Conservation (phyloP, 2,329 filamentous ascomycete genomes). For the Cadophora luteo-olivacea region DNA sequence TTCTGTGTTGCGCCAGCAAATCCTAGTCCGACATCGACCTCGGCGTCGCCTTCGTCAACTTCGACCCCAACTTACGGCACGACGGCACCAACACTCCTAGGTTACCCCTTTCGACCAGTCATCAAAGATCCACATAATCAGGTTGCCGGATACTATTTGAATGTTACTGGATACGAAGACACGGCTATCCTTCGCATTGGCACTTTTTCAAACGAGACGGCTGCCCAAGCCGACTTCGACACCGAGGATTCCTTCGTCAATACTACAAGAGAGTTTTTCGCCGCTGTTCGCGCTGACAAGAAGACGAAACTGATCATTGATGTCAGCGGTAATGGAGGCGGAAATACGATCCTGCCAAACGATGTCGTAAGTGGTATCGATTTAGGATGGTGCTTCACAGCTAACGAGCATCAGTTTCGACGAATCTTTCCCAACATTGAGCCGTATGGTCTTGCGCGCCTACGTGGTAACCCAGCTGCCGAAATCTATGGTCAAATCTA, state of each 20-base stretch:
- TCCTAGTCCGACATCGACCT: not conserved
- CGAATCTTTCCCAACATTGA: slow-evolving; percentile 27
- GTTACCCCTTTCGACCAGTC: slow-evolving; percentile 18
- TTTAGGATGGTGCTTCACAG: not conserved
- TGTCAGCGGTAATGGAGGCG: slow-evolving; percentile 28
- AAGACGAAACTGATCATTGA: slow-evolving; percentile 28
- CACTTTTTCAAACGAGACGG: slow-evolving; percentile 12
- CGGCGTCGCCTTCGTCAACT: slow-evolving; percentile 11
- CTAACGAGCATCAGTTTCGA: slow-evolving; percentile 15
- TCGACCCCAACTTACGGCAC: slow-evolving; percentile 3
- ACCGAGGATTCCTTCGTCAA: slow-evolving; percentile 13
- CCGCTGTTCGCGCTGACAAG: not conserved
- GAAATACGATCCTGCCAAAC: slow-evolving; percentile 21
- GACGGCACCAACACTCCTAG: not conserved
- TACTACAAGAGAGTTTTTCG: slow-evolving; percentile 18
- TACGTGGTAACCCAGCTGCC: slow-evolving; percentile 16
- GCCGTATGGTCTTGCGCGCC: slow-evolving; percentile 18
- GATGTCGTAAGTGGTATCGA: slow-evolving; percentile 12
- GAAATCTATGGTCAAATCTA: slow-evolving; percentile 9
- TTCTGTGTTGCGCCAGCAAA: slow-evolving; percentile 24
- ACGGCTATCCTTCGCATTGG: slow-evolving; percentile 24
- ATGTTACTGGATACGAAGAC: slow-evolving; percentile 23
- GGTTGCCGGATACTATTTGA: slow-evolving; percentile 28
- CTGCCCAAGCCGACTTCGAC: not conserved
- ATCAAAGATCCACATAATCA: slow-evolving; percentile 22